Conservation (phyloP, 179 eudicot genomes). For the Drosera spatulata region DNA sequence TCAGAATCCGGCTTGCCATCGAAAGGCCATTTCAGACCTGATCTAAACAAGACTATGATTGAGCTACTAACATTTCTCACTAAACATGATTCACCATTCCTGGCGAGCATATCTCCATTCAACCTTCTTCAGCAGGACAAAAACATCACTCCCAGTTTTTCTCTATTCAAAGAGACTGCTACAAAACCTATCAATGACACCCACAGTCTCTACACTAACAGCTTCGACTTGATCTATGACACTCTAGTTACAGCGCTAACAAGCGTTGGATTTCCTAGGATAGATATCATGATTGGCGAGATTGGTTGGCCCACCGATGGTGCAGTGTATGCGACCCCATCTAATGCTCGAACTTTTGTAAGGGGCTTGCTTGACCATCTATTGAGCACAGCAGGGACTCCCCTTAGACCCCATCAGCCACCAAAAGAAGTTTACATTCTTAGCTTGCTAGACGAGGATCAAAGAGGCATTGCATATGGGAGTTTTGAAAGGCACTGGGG, state of each 20-base stretch:
- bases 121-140: constrained; percentile 43
- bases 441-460: constrained; percentile 75
- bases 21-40: constrained; percentile 56
- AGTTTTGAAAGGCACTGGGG: constrained; percentile 85
- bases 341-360: constrained; percentile 53
- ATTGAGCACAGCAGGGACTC: constrained; percentile 45
- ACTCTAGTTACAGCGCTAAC: constrained; percentile 50
- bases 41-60: constrained; percentile 68
- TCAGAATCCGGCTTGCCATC: constrained; percentile 65
- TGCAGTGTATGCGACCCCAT: constrained; percentile 50
- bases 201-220: constrained; percentile 47
- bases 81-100: constrained; percentile 57
- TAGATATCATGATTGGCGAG: constrained; percentile 52
- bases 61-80: constrained; percentile 56
- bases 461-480: constrained; percentile 43
- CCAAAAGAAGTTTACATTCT: constrained; percentile 56
- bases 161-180: constrained; percentile 57
- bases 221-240: constrained; percentile 60
- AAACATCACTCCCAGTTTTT: constrained; percentile 57
- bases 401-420: constrained; percentile 43
- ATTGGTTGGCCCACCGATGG: constrained; percentile 98
- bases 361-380: constrained; percentile 49
- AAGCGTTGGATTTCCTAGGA: constrained; percentile 37
- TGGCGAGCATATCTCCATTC: constrained; percentile 60
- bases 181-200: constrained; percentile 42